phyloP scores from a whole-genome alignment of 352 stramenopile species.

The Globisporangium alternatum region DNA sequence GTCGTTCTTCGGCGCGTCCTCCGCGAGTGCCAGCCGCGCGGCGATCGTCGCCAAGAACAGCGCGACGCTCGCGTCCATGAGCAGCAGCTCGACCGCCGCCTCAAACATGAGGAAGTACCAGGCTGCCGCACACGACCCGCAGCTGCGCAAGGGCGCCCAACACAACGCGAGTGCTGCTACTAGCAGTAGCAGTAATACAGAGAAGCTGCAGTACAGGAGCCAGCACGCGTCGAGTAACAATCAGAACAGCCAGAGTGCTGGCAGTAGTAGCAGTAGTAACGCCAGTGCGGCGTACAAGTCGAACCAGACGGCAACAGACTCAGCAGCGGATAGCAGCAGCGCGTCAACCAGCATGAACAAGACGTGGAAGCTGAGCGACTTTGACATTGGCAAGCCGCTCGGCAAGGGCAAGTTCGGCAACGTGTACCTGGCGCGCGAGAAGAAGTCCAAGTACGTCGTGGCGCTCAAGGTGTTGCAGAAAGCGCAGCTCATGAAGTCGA shows the following conservation, averaged over 20 bases:
- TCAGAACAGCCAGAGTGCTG: not conserved
- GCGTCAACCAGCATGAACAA: slow-evolving; percentile 20
- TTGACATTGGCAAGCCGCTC: slow-evolving; percentile 99
- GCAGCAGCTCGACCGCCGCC: slow-evolving; percentile 4
- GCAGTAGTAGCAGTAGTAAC: slow-evolving; percentile 5
- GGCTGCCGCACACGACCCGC: not conserved
- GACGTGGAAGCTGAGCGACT: slow-evolving; percentile 96
- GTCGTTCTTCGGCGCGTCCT: slow-evolving; percentile 17
- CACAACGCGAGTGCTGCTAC: not conserved
- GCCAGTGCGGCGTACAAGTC: not conserved
- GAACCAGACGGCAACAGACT: not conserved
- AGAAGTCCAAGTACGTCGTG: slow-evolving; percentile 98
- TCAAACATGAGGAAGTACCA: slow-evolving; percentile 8
- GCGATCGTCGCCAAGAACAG: slow-evolving; percentile 15
- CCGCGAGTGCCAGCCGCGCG: slow-evolving; percentile 23
- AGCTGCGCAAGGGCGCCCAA: slow-evolving; percentile 1
- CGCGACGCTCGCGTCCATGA: slow-evolving; percentile 13
- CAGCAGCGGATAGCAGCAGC: slow-evolving; percentile 9
- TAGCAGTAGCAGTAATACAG: slow-evolving; percentile 17
- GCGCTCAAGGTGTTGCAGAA: slow-evolving; percentile 99
- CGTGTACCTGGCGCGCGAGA: slow-evolving; percentile 98
- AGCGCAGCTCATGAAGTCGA: slow-evolving; percentile 95
- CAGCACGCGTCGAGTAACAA: slow-evolving; percentile 2
- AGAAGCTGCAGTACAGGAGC: slow-evolving; percentile 8
- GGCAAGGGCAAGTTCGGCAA: slow-evolving; percentile 98